Percentiles rank a stretch among this genome's conserved stretches.
phyloP scores from a whole-genome alignment of 2,329 filamentous ascomycete genomes.

The Trichoderma sp. region DNA sequence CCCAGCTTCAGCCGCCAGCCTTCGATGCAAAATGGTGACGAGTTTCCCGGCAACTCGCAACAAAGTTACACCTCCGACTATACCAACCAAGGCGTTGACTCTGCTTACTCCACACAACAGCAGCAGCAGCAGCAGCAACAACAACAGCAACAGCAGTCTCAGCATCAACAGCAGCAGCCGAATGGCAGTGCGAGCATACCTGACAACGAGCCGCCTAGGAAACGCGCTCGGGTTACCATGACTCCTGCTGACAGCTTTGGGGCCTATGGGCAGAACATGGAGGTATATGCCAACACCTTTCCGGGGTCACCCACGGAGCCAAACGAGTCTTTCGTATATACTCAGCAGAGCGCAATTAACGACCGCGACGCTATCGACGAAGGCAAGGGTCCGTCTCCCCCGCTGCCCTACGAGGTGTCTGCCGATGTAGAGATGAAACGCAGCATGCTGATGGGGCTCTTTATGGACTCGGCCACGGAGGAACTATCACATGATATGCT shows the following conservation, averaged over 20 bases:
- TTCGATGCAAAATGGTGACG: constrained; percentile 66
- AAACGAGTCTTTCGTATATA: constrained; percentile 74
- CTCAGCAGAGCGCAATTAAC: constrained; percentile 44
- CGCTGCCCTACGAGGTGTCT: constrained; percentile 58
- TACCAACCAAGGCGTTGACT: constrained; percentile 60
- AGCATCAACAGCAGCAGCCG: constrained; percentile 32
- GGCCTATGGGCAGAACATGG: constrained; percentile 48
- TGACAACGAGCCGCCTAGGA: constrained; percentile 74
- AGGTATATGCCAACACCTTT: constrained; percentile 47
- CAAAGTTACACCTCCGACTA: constrained; percentile 78
- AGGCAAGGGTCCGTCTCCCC: constrained; percentile 58
- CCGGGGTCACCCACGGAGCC: constrained; percentile 75
- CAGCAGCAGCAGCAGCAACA: background rate
- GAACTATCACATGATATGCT: constrained; percentile 75
- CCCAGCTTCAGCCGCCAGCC: constrained; percentile 69
- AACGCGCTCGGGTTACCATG: constrained; percentile 62
- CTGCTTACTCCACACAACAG: constrained; percentile 62
- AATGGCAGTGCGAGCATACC: constrained; percentile 39
- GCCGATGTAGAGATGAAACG: constrained; percentile 75
- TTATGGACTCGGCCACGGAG: constrained; percentile 68
- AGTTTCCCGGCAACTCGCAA: constrained; percentile 72
- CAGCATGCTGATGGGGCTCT: constrained; percentile 75
- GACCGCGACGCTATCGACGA: constrained; percentile 45
- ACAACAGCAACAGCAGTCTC: constrained; percentile 25
- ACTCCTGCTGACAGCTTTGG: constrained; percentile 58